Evolutionary conservation across 2,329 filamentous ascomycete species (phyloP).

Genomic region (Tothia fuscella): DNA sequence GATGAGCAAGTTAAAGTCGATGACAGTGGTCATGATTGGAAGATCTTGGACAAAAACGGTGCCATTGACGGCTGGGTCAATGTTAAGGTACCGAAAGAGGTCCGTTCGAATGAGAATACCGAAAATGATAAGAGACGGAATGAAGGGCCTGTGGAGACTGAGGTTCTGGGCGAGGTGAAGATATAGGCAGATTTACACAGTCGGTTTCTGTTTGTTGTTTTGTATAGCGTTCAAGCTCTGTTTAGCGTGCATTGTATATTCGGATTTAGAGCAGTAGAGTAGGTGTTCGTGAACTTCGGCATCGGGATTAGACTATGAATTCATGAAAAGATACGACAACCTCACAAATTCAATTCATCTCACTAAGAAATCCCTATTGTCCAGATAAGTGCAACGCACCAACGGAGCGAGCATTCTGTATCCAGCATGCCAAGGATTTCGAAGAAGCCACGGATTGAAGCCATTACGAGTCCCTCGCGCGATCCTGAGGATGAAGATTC

Average conservation of each 20-base stretch:
- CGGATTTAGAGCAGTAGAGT: too few relatives aligned
- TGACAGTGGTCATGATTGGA: slow-evolving; percentile 18
- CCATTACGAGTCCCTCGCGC: neutral
- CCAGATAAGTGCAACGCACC: too few relatives aligned
- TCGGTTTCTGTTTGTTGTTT: too few relatives aligned
- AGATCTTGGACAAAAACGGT: slow-evolving; percentile 20
- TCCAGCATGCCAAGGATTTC: neutral
- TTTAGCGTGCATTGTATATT: too few relatives aligned
- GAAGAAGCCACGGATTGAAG: neutral
- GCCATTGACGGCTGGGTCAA: slow-evolving; percentile 26
- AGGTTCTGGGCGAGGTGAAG: slow-evolving; percentile 22
- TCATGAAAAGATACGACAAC: too few relatives aligned
- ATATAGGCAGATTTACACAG: too few relatives aligned
- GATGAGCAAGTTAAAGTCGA: slow-evolving; percentile 13
- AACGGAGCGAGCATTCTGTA: too few relatives aligned
- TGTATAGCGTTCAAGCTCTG: too few relatives aligned
- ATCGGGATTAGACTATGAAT: too few relatives aligned
- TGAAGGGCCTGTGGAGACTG: slow-evolving; percentile 23
- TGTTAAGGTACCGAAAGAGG: slow-evolving; percentile 11
- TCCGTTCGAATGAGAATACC: neutral
- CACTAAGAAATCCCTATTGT: too few relatives aligned
- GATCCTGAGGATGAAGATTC: neutral
- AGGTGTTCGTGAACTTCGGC: too few relatives aligned
- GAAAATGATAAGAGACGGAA: slow-evolving; percentile 12
- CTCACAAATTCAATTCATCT: too few relatives aligned